These are phyloP conservation scores for Fusarium bactridioides DNA, from an alignment of 2,329 filamentous ascomycete genomes.

Conservation along the genomic window DNA sequence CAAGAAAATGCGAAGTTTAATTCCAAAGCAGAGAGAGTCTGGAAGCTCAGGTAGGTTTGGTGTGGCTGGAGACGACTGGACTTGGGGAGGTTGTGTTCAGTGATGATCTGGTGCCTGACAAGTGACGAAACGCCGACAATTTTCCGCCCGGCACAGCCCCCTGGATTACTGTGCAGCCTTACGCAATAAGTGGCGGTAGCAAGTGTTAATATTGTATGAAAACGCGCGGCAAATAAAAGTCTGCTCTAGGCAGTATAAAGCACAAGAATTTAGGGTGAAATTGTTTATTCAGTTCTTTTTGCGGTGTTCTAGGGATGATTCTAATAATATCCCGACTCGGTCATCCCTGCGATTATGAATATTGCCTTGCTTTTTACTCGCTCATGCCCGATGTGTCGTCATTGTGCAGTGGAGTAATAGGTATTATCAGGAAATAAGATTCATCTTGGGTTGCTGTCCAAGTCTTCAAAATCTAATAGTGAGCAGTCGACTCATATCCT, in stretches of 20 bases:
- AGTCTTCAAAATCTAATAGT: slow-evolving; percentile 20
- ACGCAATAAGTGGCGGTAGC: slow-evolving; percentile 36
- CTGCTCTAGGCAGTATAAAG: slow-evolving; percentile 5
- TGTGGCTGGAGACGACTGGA: slow-evolving; percentile 41
- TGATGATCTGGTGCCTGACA: slow-evolving; percentile 46
- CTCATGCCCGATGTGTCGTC: slow-evolving; percentile 34
- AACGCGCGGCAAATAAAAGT: slow-evolving; percentile 25
- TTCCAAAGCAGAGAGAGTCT: slow-evolving; percentile 28
- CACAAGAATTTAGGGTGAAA: background rate
- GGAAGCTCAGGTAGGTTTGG: slow-evolving; percentile 35
- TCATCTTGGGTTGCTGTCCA: slow-evolving; percentile 12
- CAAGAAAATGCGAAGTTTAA: slow-evolving; percentile 36
- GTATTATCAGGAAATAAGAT: slow-evolving; percentile 13
- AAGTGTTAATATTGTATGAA: slow-evolving; percentile 9
- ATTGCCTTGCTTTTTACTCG: slow-evolving; percentile 22
- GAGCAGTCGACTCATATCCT: slow-evolving; percentile 17
- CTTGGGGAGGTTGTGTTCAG: slow-evolving; percentile 33
- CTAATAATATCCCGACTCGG: background rate
- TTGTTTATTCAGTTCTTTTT: background rate
- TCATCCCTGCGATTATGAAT: slow-evolving; percentile 1
- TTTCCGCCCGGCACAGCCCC: slow-evolving; percentile 47
- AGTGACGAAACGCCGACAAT: slow-evolving; percentile 48
- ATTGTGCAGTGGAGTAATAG: slow-evolving; percentile 34
- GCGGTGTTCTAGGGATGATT: background rate
- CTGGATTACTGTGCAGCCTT: slow-evolving; percentile 40